phyloP scores from a whole-genome alignment of 306 rosid species.

The Sicyos edulis region DNA sequence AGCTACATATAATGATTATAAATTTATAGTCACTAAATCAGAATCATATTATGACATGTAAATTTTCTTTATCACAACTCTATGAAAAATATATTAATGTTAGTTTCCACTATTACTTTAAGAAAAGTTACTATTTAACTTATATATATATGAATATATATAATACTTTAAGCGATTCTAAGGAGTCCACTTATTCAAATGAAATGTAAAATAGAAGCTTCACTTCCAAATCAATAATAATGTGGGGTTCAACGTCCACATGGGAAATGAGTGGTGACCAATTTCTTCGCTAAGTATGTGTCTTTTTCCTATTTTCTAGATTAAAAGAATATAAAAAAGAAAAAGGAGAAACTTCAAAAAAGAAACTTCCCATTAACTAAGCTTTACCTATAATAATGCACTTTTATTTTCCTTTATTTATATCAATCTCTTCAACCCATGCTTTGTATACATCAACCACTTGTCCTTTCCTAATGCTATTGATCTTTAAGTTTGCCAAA shows the following conservation, averaged over 20 bases:
- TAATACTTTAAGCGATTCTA: neutral
- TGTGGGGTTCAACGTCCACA: conserved; percentile 17
- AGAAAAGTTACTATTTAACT: neutral
- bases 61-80: too few relatives aligned
- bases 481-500: neutral
- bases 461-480: conserved; percentile 11
- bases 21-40: too few relatives aligned
- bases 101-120: too few relatives aligned
- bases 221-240: neutral
- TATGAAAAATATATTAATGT: too few relatives aligned
- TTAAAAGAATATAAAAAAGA: neutral
- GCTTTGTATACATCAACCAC: neutral
- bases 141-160: too few relatives aligned
- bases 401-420: neutral
- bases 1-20: too few relatives aligned
- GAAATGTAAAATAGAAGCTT: conserved; percentile 5
- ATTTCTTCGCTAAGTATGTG: too few relatives aligned
- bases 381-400: neutral
- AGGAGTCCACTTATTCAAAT: neutral
- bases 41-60: too few relatives aligned
- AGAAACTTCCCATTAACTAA: conserved; percentile 7
- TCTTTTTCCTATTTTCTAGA: too few relatives aligned
- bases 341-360: neutral
- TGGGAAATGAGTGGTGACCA: neutral
- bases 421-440: neutral